Conservation (phyloP, 2,329 filamentous ascomycete species). For the Fusarium palustre region DNA sequence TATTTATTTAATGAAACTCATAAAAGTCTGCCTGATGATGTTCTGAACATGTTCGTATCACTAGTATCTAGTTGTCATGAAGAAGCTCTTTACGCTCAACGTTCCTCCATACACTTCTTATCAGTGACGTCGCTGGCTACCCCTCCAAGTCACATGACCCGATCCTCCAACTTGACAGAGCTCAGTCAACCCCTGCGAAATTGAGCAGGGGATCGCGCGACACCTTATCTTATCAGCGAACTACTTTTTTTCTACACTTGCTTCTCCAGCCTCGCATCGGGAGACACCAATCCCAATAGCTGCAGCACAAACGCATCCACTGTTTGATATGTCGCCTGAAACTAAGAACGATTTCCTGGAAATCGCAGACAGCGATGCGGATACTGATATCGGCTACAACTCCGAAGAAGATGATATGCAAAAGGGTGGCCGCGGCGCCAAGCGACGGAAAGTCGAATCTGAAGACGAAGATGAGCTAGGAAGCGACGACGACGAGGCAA, state of each 20-base stretch:
- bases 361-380: slow-evolving; percentile 68
- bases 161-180: not conserved
- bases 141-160: slow-evolving; percentile 40
- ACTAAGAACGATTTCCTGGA: slow-evolving; percentile 81
- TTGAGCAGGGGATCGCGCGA: not conserved
- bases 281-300: slow-evolving; percentile 8
- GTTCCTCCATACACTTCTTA: not conserved
- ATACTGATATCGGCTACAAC: slow-evolving; percentile 69
- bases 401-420: slow-evolving; percentile 76
- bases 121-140: slow-evolving; percentile 35
- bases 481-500: slow-evolving; percentile 53
- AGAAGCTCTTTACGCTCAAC: not conserved
- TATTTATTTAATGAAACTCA: not conserved
- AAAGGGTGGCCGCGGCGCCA: slow-evolving; percentile 71
- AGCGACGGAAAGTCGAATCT: slow-evolving; percentile 70
- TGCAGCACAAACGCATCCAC: slow-evolving; percentile 15
- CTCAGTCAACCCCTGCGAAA: not conserved
- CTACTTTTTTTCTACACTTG: slow-evolving; percentile 42
- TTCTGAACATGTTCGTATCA: too few relatives aligned
- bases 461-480: slow-evolving; percentile 51
- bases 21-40: not conserved
- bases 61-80: not conserved
- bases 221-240: slow-evolving; percentile 45
- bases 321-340: slow-evolving; percentile 68
- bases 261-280: slow-evolving; percentile 22